phyloP scores from a whole-genome alignment of 345 rosid species.

The Iberis pinnata region DNA sequence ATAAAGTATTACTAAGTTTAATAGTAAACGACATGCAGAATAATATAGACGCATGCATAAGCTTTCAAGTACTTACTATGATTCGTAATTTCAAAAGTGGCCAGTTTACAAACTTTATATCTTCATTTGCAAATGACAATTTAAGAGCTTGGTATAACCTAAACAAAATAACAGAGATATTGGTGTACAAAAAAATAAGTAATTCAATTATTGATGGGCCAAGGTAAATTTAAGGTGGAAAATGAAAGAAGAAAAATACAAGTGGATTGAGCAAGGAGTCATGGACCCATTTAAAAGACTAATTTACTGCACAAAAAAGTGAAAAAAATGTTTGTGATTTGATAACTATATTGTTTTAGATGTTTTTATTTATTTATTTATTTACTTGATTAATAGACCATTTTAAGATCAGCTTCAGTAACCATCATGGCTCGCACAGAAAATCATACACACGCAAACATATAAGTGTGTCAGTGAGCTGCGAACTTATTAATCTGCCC shows the following conservation, averaged over 20 bases:
- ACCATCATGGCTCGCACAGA: constrained; percentile 21
- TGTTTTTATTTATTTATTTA: not conserved
- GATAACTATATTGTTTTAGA: no score
- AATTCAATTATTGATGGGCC: no score
- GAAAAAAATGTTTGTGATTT: no score
- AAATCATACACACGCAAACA: not conserved
- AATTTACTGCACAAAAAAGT: no score
- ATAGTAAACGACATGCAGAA: no score
- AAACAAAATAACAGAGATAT: not conserved
- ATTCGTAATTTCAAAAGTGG: not conserved
- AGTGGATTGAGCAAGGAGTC: constrained; percentile 14
- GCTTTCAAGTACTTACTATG: no score
- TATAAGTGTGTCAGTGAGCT: constrained; percentile 21
- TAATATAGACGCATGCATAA: no score
- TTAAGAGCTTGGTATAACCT: not conserved
- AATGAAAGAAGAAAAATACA: constrained; percentile 6
- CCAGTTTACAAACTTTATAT: not conserved
- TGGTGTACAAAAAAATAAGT: not conserved
- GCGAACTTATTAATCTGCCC: not conserved
- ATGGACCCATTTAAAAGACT: no score
- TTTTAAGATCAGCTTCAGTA: constrained; percentile 12
- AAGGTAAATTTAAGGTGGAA: no score
- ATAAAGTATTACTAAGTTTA: no score
- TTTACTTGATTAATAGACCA: constrained; percentile 5
- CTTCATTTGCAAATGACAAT: not conserved